Conservation (phyloP, 2,329 filamentous ascomycete species). For the Alternaria sp. region DNA sequence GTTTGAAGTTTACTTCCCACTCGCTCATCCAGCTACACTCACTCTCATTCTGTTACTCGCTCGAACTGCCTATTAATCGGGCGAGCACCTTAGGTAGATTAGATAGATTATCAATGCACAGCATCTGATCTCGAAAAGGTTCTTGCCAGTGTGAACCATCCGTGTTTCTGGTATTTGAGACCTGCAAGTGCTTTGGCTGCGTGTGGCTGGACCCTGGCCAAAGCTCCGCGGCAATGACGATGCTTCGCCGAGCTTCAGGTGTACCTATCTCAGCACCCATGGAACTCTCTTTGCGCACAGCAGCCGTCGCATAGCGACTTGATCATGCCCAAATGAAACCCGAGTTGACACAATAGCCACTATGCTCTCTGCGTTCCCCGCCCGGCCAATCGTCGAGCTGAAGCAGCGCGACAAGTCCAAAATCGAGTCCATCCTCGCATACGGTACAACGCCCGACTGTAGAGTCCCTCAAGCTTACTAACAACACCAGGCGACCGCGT, state of each 20-base stretch:
- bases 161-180: neutral
- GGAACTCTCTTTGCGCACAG: slow-evolving; percentile 31
- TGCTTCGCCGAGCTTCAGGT: slow-evolving; percentile 24
- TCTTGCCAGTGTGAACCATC: neutral
- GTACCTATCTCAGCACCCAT: slow-evolving; percentile 23
- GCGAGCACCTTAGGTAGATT: slow-evolving; percentile 25
- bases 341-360: slow-evolving; percentile 19
- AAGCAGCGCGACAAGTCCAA: slow-evolving; percentile 93
- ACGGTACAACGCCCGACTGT: slow-evolving; percentile 65
- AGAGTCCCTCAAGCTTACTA: slow-evolving; percentile 23
- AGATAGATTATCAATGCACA: slow-evolving; percentile 22
- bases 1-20: slow-evolving; percentile 21
- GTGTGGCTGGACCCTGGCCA: slow-evolving; percentile 29
- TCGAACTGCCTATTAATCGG: slow-evolving; percentile 22
- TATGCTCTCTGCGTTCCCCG: slow-evolving; percentile 98
- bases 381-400: slow-evolving; percentile 96
- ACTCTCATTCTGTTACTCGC: slow-evolving; percentile 24
- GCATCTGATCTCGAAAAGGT: slow-evolving; percentile 4
- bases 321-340: slow-evolving; percentile 25
- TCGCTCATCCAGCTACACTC: slow-evolving; percentile 25
- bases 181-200: slow-evolving; percentile 14
- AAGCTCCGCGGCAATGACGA: slow-evolving; percentile 39
- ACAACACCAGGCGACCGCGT: slow-evolving; percentile 76
- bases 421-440: slow-evolving; percentile 93
- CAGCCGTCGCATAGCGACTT: slow-evolving; percentile 31